Base-by-base conservation (phyloP, 129 eudicot species). In the Flaveria trinervia region DNA sequence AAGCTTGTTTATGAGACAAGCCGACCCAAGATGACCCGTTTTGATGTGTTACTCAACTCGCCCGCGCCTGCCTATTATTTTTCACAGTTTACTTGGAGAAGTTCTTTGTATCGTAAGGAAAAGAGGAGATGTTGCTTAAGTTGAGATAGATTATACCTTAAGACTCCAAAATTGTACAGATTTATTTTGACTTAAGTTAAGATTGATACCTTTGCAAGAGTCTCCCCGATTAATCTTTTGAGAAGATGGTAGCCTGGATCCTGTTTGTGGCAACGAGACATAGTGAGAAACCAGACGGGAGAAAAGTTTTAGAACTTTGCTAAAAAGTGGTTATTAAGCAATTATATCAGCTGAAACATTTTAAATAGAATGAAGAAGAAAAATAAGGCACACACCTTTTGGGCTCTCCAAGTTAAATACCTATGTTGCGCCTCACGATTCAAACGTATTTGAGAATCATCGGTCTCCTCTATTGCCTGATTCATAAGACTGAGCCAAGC, bases 391-490 rank as follows among this genome's bases (percentile, higher is more conserved):
- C 80, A 51, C 60, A 89, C 93, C 95, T 92, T 89, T 79, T 89
- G 85, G 23, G 91, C 80, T 87, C 98, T 90, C 98, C 98, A 93
- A 25, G 96, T 84, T 70, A 93, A 85, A 74, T 93, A 93, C 84
- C 87, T 87, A 73, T 93, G 98, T 65, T 93, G 98, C 26, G 93
- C 90, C 77, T 82, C 95, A 18, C 81, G 82, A 71, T 90, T 93
- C 61, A 56, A 66, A 65, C 54, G 80, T 71, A 86, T 84, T 71
- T 82, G 88, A 71, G 85, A 71, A 67, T 30, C 68, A 62, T 84
- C 86, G 3, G 77, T 86, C 68, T 87, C 96, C 82, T 68, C 83
- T 49, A 22, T 68, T 57, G 96, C 91, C 49, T 72, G 78, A 74
- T 87, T 84, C 97, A 93, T 85, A 81, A 91, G 76, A 79, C 72